A percentile compares a stretch with the other conserved stretches of the same genome.
phyloP scores from a whole-genome alignment of 1,139 yeast species.

The Barnettozyma hawaiiensis region DNA sequence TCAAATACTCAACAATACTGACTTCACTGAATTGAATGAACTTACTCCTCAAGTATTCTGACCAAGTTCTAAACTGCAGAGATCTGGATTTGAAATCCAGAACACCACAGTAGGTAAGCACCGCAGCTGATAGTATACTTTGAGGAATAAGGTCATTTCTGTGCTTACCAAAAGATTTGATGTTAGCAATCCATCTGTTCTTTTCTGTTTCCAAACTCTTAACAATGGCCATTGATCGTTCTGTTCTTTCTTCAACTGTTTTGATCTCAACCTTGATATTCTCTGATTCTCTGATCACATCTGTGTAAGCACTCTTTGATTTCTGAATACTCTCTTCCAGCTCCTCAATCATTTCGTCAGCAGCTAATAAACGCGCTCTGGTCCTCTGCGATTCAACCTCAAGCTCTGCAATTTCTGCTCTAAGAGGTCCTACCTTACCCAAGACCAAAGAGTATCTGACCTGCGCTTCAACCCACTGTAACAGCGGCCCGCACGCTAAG shows the following conservation, averaged over 20 bases:
- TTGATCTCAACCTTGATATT: slow-evolving; percentile 66
- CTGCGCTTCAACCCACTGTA: slow-evolving; percentile 90
- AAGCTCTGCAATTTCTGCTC: slow-evolving; percentile 55
- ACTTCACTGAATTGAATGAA: slow-evolving; percentile 41
- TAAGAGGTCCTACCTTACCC: slow-evolving; percentile 69
- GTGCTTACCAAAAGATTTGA: slow-evolving; percentile 43
- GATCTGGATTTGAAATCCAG: slow-evolving; percentile 50
- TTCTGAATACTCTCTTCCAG: slow-evolving; percentile 61
- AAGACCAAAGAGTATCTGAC: slow-evolving; percentile 63
- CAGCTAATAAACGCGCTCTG: slow-evolving; percentile 63
- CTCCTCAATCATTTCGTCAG: slow-evolving; percentile 76
- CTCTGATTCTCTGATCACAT: slow-evolving; percentile 73
- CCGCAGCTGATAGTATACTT: slow-evolving; percentile 48
- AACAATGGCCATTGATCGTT: slow-evolving; percentile 57
- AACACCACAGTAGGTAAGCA: slow-evolving; percentile 55
- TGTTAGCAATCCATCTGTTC: slow-evolving; percentile 66
- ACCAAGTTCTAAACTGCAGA: slow-evolving; percentile 39
- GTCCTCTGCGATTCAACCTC: slow-evolving; percentile 61
- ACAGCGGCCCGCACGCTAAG: slow-evolving; percentile 90
- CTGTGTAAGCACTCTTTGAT: slow-evolving; percentile 66
- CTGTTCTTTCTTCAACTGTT: slow-evolving; percentile 54
- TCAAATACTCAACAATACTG: slow-evolving; percentile 34
- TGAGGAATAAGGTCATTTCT: slow-evolving; percentile 54
- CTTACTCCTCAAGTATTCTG: slow-evolving; percentile 31
- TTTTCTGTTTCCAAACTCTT: slow-evolving; percentile 64